These are phyloP conservation scores for Fremontodendron californicum DNA, from an alignment of 345 rosid genomes.

Conservation along the genomic window DNA sequence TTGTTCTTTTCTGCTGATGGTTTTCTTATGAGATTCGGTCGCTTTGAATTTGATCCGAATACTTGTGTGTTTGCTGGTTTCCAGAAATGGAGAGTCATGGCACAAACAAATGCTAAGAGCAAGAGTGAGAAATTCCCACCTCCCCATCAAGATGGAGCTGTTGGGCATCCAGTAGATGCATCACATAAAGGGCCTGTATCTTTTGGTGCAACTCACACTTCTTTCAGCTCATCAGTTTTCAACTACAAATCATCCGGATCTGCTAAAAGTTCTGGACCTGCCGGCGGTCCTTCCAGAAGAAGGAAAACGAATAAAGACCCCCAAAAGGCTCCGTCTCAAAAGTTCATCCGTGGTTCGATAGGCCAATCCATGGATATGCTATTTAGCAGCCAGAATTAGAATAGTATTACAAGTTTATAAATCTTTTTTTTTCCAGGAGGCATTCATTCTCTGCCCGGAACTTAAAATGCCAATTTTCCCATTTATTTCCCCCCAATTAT, in stretches of 20 bases:
- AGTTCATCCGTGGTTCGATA: constrained; percentile 37
- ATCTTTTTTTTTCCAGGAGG: not conserved
- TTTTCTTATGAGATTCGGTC: not conserved
- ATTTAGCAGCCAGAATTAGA: constrained; percentile 48
- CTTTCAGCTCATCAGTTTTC: constrained; percentile 36
- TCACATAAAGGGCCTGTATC: constrained; percentile 43
- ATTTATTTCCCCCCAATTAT: constrained; percentile 6
- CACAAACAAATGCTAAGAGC: constrained; percentile 64
- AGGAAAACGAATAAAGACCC: constrained; percentile 38
- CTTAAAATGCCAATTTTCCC: not conserved
- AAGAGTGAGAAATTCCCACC: constrained; percentile 97
- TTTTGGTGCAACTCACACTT: constrained; percentile 36
- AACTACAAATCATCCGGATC: constrained; percentile 38
- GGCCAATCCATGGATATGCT: constrained; percentile 50
- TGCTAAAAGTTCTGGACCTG: constrained; percentile 24
- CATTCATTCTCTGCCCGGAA: not conserved
- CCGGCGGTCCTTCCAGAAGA: constrained; percentile 41
- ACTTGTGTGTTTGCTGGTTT: constrained; percentile 7
- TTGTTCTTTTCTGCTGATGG: not conserved
- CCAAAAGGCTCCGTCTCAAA: constrained; percentile 40
- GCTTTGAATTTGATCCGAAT: not conserved
- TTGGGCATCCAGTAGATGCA: constrained; percentile 47
- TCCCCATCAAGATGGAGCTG: constrained; percentile 86
- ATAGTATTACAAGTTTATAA: not conserved
- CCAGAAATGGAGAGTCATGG: constrained; percentile 52